Evolutionary conservation across 306 rosid genomes (phyloP), one percentile per base, ranked within the genome.

Genomic region (Lablab purpureus): DNA sequence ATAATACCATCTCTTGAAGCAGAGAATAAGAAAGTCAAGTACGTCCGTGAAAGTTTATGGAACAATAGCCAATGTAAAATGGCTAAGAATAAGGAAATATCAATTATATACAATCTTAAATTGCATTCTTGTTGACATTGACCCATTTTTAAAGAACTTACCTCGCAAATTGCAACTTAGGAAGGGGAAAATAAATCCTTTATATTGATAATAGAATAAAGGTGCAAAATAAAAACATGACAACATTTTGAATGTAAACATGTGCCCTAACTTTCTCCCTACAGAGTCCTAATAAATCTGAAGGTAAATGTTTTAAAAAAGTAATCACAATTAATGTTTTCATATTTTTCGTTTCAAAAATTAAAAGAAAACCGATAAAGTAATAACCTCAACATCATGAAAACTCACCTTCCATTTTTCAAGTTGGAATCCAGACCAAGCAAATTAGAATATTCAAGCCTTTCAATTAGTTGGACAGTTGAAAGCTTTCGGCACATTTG

Each of bases 391-490:
- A 64, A 22, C 41, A 32, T 74, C 67, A 73, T 15, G 71, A 43
- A 73, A 67, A 46, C 86, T 83, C 73, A 92, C 98, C 93, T 94
- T 85, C 98, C 98, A 80, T 83, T 86, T 83, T 78, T 94, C 81
- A 92, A 80, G 84, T 72, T 87, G 67, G 82, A 80, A 75, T 94
- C 90, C 88, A 94, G 58, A 83, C 98, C 98, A 14, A 94, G 90
- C 87, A 92, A 85, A 87, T 94, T 94, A 65, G 97, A 90, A 85
- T 88, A 92, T 21, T 84, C 85, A 32, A 94, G 92, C 84, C 94
- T 92, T 84, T 86, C 84, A 58, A 90, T 78, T 84, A 90, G 85
- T 83, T 89, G 91, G 36, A 81, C 67, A 74, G 97, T 88, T 62
- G 97, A 89, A 7, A 91, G 89, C 85, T 94, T 94, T 75, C 81